A percentile compares a stretch with the other conserved stretches of the same genome.
Evolutionary conservation across 371 early-diverging fungal genomes (phyloP).

Genomic region (Mucor circinelloides): DNA sequence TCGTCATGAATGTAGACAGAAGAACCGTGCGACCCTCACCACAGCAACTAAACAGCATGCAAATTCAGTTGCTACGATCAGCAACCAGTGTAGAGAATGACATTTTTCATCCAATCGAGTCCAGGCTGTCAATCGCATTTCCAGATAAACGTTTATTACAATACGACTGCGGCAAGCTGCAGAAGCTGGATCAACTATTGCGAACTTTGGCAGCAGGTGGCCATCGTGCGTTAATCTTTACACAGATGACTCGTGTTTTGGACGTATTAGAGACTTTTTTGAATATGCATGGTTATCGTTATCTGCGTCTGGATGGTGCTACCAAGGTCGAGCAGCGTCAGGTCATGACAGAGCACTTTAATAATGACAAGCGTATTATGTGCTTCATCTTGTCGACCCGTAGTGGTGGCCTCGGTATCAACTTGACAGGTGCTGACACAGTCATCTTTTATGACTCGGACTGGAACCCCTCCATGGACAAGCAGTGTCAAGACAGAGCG

Average conservation of each 20-base stretch:
- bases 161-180: constrained; percentile 89
- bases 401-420: constrained; percentile 97
- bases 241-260: constrained; percentile 98
- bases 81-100: constrained; percentile 35
- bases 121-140: constrained; percentile 73
- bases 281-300: constrained; percentile 83
- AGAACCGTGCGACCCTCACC: background rate
- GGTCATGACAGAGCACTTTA: constrained; percentile 86
- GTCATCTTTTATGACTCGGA: constrained; percentile 96
- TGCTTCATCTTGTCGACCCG: constrained; percentile 92
- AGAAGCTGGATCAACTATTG: constrained; percentile 80
- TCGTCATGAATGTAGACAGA: constrained; percentile 5
- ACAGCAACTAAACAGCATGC: background rate
- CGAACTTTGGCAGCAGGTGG: constrained; percentile 73
- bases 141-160: constrained; percentile 86
- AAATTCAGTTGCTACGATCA: background rate
- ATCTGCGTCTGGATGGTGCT: constrained; percentile 86
- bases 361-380: constrained; percentile 79
- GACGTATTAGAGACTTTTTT: constrained; percentile 97
- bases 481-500: constrained; percentile 78
- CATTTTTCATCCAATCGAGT: constrained; percentile 58
- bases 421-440: constrained; percentile 94
- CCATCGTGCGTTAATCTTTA: constrained; percentile 93
- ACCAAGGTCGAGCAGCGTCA: constrained; percentile 87
- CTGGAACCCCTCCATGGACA: constrained; percentile 93